phyloP scores from a whole-genome alignment of 2,329 filamentous ascomycete species.

The Cryphonectria radicalis region DNA sequence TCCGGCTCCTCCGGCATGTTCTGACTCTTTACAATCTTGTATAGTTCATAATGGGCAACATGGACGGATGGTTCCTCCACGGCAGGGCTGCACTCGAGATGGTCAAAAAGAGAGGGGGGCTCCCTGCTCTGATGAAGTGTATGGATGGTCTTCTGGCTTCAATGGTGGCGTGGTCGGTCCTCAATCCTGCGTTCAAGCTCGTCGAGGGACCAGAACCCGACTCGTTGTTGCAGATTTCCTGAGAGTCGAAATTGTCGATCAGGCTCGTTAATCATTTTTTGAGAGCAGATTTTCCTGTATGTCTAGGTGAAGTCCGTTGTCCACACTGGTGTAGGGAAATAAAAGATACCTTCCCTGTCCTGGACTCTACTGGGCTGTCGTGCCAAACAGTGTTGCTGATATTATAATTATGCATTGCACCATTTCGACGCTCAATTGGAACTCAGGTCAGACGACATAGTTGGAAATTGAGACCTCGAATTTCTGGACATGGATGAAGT shows the following conservation, averaged over 20 bases:
- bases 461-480: constrained; percentile 72
- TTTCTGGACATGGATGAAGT: constrained; percentile 76
- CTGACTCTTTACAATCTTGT: not conserved
- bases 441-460: constrained; percentile 80
- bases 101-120: constrained; percentile 1
- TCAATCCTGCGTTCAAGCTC: constrained; percentile 6
- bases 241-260: not conserved
- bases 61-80: constrained; percentile 8
- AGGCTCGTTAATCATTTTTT: not conserved
- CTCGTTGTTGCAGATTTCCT: not conserved
- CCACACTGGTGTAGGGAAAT: not conserved
- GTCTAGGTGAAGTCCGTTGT: not conserved
- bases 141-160: not conserved
- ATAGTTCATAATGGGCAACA: not conserved
- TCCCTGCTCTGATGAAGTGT: not conserved
- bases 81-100: not conserved
- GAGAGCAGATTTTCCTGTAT: not conserved
- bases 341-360: not conserved
- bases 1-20: not conserved
- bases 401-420: not conserved
- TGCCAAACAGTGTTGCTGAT: not conserved
- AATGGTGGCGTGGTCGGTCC: constrained; percentile 9
- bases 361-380: not conserved
- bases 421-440: not conserved
- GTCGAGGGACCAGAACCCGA: constrained; percentile 10